Conservation (phyloP, 2,329 filamentous ascomycete genomes). For the Colletotrichum sansevieriae region DNA sequence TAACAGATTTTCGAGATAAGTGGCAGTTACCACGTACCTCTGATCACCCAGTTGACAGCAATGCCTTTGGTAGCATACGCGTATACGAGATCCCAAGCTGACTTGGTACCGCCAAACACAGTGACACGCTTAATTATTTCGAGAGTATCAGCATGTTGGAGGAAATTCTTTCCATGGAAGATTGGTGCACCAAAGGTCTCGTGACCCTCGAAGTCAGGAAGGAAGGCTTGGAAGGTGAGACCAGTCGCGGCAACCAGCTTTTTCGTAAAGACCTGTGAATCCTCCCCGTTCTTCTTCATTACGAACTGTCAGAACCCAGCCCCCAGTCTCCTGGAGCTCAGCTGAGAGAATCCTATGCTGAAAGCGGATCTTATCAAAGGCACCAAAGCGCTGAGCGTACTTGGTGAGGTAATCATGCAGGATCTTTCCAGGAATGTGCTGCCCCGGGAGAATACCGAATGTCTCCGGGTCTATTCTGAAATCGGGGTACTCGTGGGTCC, state of each 20-base stretch:
- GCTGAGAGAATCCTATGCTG: slow-evolving; percentile 56
- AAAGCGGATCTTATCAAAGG: slow-evolving; percentile 56
- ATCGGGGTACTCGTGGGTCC: slow-evolving; percentile 80
- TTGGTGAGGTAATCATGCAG: slow-evolving; percentile 62
- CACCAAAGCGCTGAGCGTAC: slow-evolving; percentile 59
- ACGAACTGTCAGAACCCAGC: slow-evolving; percentile 58
- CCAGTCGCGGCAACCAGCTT: slow-evolving; percentile 69
- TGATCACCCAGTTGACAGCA: slow-evolving; percentile 71
- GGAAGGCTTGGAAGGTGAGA: slow-evolving; percentile 62
- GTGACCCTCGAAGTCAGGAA: slow-evolving; percentile 61
- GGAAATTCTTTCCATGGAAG: slow-evolving; percentile 65
- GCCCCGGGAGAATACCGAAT: slow-evolving; percentile 60
- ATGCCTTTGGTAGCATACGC: slow-evolving; percentile 68
- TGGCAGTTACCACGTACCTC: slow-evolving; percentile 55
- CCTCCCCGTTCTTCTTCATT: slow-evolving; percentile 15
- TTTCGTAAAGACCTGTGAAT: slow-evolving; percentile 52
- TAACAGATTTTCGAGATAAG: background rate
- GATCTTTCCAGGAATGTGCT: slow-evolving; percentile 62
- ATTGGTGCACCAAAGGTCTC: slow-evolving; percentile 60
- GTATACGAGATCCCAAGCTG: slow-evolving; percentile 75
- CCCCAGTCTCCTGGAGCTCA: slow-evolving; percentile 55
- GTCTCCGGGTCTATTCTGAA: slow-evolving; percentile 74
- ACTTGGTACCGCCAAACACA: slow-evolving; percentile 74
- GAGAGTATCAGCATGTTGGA: slow-evolving; percentile 55
- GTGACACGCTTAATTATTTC: slow-evolving; percentile 59